A percentile compares a stretch with the other conserved stretches of the same genome.
phyloP scores from a whole-genome alignment of 2,329 filamentous ascomycete species.

The Stemphylium vesicarium region DNA sequence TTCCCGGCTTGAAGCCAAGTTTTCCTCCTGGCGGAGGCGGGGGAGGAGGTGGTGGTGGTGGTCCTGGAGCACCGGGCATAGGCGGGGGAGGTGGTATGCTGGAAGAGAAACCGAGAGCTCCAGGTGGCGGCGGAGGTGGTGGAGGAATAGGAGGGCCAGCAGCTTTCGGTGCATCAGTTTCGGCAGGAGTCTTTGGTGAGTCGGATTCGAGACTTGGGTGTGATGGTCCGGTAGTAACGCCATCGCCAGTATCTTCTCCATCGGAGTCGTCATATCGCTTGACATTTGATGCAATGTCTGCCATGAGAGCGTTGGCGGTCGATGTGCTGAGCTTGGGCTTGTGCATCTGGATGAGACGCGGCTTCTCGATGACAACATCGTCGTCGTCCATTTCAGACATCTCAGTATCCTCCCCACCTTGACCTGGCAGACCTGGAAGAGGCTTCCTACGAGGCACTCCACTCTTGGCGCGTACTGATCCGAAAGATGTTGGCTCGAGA shows the following conservation, averaged over 20 bases:
- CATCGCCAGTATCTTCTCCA: slow-evolving; percentile 72
- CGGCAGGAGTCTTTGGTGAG: slow-evolving; percentile 70
- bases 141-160: slow-evolving; percentile 58
- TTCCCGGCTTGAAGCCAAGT: slow-evolving; percentile 48
- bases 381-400: slow-evolving; percentile 51
- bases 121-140: slow-evolving; percentile 51
- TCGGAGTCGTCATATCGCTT: slow-evolving; percentile 76
- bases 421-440: slow-evolving; percentile 40
- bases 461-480: slow-evolving; percentile 51
- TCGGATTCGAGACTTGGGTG: slow-evolving; percentile 76
- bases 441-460: slow-evolving; percentile 49
- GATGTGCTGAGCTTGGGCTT: slow-evolving; percentile 69
- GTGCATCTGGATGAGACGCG: slow-evolving; percentile 78
- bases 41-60: slow-evolving; percentile 56
- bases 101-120: slow-evolving; percentile 46
- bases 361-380: slow-evolving; percentile 74
- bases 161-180: slow-evolving; percentile 54
- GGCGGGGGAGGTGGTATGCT: slow-evolving; percentile 54
- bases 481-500: slow-evolving; percentile 74
- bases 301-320: slow-evolving; percentile 70
- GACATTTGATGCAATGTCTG: slow-evolving; percentile 77
- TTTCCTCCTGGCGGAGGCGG: slow-evolving; percentile 58
- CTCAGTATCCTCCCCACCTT: slow-evolving; percentile 48
- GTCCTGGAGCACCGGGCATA: slow-evolving; percentile 56
- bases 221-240: slow-evolving; percentile 74